phyloP scores from a whole-genome alignment of 768 basidiomycete species.

The Vararia minispora region DNA sequence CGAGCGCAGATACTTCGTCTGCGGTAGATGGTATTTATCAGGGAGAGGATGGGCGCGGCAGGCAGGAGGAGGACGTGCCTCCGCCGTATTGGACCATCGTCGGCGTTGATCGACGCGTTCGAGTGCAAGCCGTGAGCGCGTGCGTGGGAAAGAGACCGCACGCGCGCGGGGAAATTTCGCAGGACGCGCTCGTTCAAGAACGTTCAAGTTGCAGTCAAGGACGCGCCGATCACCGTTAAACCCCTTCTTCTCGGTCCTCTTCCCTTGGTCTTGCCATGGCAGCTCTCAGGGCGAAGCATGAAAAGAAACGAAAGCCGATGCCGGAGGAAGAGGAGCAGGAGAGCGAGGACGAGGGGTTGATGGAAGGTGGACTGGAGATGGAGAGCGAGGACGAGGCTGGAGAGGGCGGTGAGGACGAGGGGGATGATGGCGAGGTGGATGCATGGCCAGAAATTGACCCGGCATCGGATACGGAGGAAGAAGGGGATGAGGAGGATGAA shows the following conservation, averaged over 20 bases:
- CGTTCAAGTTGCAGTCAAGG: no score
- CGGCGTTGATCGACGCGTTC: neutral
- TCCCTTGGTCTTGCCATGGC: constrained; percentile 19
- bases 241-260: neutral
- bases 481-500: constrained; percentile 23
- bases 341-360: constrained; percentile 21
- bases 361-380: constrained; percentile 51
- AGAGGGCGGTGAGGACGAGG: constrained; percentile 23
- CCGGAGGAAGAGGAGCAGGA: constrained; percentile 27
- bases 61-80: constrained; percentile 44
- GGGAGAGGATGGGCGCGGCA: neutral
- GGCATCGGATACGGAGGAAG: constrained; percentile 26
- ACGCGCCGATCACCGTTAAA: no score
- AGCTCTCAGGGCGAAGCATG: constrained; percentile 22
- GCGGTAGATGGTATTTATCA: neutral
- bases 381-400: constrained; percentile 61
- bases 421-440: constrained; percentile 52
- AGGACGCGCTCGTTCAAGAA: constrained; percentile 1
- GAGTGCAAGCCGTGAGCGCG: neutral
- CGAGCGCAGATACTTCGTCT: constrained; percentile 98
- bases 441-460: constrained; percentile 52
- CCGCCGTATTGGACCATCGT: constrained; percentile 81
- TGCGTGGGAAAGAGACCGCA: constrained; percentile 1
- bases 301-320: constrained; percentile 49
- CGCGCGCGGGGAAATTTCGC: constrained; percentile 20